phyloP scores from a whole-genome alignment of 805 yeast genomes.

The Candida montana region DNA sequence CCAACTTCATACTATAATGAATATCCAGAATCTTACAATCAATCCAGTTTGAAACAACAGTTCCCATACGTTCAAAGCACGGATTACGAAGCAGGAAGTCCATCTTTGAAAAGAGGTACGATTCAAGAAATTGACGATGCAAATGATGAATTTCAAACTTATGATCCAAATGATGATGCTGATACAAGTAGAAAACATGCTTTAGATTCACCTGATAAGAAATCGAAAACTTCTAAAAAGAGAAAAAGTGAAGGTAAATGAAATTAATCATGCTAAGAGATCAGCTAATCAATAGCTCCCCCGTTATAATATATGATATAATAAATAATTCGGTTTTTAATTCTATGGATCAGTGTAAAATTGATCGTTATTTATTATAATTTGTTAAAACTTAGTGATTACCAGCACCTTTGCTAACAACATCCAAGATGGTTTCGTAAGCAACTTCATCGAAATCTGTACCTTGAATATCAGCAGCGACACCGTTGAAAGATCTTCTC shows the following conservation, averaged over 20 bases:
- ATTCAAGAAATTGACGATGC: slow-evolving; percentile 8
- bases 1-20: neutral
- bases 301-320: too few relatives aligned
- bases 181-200: neutral
- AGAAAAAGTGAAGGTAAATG: slow-evolving; percentile 2
- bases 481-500: slow-evolving; percentile 95
- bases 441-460: slow-evolving; percentile 97
- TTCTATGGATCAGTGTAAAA: neutral
- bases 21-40: neutral
- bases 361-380: neutral
- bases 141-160: slow-evolving; percentile 3
- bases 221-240: neutral
- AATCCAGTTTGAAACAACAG: neutral
- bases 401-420: slow-evolving; percentile 51
- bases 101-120: slow-evolving; percentile 2
- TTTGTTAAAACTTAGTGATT: slow-evolving; percentile 8
- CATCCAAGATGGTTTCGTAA: slow-evolving; percentile 86
- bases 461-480: slow-evolving; percentile 93
- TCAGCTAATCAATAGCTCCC: too few relatives aligned
- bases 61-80: neutral
- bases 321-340: too few relatives aligned
- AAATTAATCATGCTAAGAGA: too few relatives aligned
- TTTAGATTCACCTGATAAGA: neutral
- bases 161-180: slow-evolving; percentile 6
- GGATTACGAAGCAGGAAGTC: neutral